These are phyloP conservation scores for Pleurotus pulmonarius DNA, from an alignment of 768 basidiomycete genomes.

Conservation along the genomic window DNA sequence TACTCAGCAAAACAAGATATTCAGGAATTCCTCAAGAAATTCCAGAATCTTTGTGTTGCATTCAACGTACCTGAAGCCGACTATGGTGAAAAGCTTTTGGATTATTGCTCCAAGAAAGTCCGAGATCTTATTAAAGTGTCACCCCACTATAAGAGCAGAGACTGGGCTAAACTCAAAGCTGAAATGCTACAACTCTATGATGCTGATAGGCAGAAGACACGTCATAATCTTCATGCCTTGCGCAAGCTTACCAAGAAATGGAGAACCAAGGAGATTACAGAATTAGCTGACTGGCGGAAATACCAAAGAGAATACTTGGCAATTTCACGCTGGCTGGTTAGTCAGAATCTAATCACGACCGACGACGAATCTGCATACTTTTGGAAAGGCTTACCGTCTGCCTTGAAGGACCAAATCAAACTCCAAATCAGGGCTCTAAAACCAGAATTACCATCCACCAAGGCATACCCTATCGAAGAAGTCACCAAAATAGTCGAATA, in stretches of 20 bases:
- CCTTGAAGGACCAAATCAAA: background rate
- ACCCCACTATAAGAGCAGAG: background rate
- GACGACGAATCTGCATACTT: conserved; percentile 8
- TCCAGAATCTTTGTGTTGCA: background rate
- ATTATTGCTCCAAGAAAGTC: background rate
- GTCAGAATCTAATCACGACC: conserved; percentile 3
- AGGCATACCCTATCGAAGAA: background rate
- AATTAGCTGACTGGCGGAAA: conserved; percentile 5
- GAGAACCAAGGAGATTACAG: background rate
- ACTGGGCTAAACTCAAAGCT: background rate
- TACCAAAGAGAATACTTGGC: conserved; percentile 7
- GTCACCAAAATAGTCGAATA: background rate
- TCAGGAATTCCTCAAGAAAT: background rate
- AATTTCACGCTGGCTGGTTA: conserved; percentile 11
- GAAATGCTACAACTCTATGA: conserved; percentile 1
- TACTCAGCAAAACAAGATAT: background rate
- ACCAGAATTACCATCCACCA: background rate
- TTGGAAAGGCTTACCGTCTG: conserved; percentile 11
- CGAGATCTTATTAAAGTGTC: background rate
- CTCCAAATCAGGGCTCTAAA: background rate
- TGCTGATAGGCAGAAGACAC: background rate
- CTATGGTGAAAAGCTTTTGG: background rate
- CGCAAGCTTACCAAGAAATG: background rate
- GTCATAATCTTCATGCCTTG: background rate
- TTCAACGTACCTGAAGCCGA: background rate